phyloP scores from a whole-genome alignment of 2,329 filamentous ascomycete species.

The Fusarium sp. region DNA sequence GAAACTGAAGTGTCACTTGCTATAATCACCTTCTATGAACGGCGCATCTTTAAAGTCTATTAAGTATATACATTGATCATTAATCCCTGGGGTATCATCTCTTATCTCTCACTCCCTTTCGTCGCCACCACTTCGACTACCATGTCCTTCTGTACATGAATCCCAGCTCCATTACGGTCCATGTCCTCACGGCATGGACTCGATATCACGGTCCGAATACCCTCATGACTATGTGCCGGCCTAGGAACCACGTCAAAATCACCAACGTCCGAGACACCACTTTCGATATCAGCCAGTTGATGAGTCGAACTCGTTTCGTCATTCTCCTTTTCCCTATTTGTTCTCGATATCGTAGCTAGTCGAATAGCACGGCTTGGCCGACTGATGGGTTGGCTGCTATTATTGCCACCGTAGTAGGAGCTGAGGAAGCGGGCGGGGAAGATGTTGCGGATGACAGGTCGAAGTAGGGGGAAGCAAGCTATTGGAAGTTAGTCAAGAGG shows the following conservation, averaged over 20 bases:
- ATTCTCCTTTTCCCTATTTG: slow-evolving; percentile 3
- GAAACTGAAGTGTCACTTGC: too few species aligned
- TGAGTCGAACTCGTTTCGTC: slow-evolving; percentile 37
- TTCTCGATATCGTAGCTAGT: slow-evolving; percentile 13
- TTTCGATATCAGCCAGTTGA: slow-evolving; percentile 26
- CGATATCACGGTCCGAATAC: slow-evolving; percentile 23
- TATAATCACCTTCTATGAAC: too few species aligned
- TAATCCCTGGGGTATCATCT: neutral
- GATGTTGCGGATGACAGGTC: slow-evolving; percentile 32
- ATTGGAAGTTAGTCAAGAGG: neutral
- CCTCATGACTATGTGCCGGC: neutral
- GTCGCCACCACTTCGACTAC: slow-evolving; percentile 18
- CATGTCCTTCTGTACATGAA: slow-evolving; percentile 25
- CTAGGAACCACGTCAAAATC: neutral
- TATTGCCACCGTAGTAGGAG: slow-evolving; percentile 27
- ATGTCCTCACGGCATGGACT: slow-evolving; percentile 1
- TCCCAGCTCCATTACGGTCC: neutral
- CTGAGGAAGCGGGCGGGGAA: slow-evolving; percentile 30
- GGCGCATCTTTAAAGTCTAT: neutral
- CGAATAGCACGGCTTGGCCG: slow-evolving; percentile 26
- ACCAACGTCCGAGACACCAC: neutral
- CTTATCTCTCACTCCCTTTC: neutral
- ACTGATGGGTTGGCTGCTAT: slow-evolving; percentile 31
- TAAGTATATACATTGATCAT: neutral
- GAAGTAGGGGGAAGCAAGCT: slow-evolving; percentile 39